Evolutionary conservation across 23 red algal genomes (phyloP), one percentile per base, ranked within the genome.

Genomic region (Agarophyton chilense): DNA sequence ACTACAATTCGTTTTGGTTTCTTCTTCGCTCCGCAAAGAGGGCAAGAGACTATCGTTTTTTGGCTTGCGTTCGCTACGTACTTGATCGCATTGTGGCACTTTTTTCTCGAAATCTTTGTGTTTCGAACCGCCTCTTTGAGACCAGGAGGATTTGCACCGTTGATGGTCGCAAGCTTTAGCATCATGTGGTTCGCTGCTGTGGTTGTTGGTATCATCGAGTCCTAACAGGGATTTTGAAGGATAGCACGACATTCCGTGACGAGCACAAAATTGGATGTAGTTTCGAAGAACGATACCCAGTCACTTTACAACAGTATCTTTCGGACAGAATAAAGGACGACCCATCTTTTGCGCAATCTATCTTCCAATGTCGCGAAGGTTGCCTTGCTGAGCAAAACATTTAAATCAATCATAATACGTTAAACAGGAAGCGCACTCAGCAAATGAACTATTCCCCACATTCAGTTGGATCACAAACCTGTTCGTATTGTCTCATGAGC

Each of bases 31-130:
- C 54, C 43, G 32, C 67, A 80, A 36, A 49, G 72, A 22, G 51
- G 61, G 21, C 86, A 60, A 43, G 36, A 61, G 18, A 33, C 51
- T 22, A 41, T 70, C 1, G 56, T 94, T 18, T 78, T 84, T n/a
- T 64, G 58, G 74, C 53, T 97, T 2, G 68, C 79, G 13, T 55
- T 87, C 28, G 81, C 88, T 2, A 93, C 94, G 2, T 97, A 97
- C 51, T 22, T 80, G 13, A 82, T 97, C 10, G 94, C 94, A 9
- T 53, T 92, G 52, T 77, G 53, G 47, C 94, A 97, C 71, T 97
- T 97, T 42, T 39, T 68, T 50, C 42, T 66, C 4, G 94, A 97
- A 58, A 91, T 97, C 57, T 92, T 92, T 45, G 67, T 90, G 19
- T 93, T 62, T 84, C 66, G 80, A 25, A 88, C 94, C 17, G 88